Base-by-base conservation (phyloP, 1,284 basidiomycete genomes). In the Irpex sp. region DNA sequence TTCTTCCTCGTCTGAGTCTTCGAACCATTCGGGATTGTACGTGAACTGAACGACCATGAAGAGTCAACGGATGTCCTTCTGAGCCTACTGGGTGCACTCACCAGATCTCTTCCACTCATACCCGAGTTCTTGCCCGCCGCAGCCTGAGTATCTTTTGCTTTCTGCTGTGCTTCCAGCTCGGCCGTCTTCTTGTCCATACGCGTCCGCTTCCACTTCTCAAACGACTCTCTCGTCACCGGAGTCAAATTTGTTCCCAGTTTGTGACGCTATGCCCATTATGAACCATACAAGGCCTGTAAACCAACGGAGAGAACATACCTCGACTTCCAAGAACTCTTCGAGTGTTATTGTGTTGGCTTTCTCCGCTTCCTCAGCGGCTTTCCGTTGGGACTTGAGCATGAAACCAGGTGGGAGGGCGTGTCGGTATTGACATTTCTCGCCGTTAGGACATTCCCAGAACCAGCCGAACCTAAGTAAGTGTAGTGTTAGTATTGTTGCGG, bases 321-420 rank as follows among this genome's bases (percentile, higher is more conserved):
- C 95, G 58, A 94, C 93, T 79, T 99, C 97, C 63, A 99, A 76
- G 81, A 99, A 99, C 69, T 99, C 97, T 75, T 99, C 97, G 59
- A 99, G 72, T 65, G 92, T 95, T 73, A 99, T 98, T 60, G 84
- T 81, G 68, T 95, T 93, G 53, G 92, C 92, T 76, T 95, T 96
- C 43, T 91, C 92, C 1, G 92, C 92, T 19, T 93, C 93, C 43
- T 90, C 92, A 43, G 85, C 78, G 0, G 92, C 92, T 74, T 95
- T 95, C 78, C 84, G 90, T 76, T 97, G 93, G 4, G 94, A 92
- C 76, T 93, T 97, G 69, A 98, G 86, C 21, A 97, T 90, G 75
- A 97, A 98, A 4, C 97, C 97, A 36, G 97, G 94, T 13, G 97
- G 97, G 33, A 99, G 81, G 0, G 95, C 94, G 74, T 99, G 97